Conservation (phyloP, 805 yeast genomes). For the Naumovozyma castellii region DNA sequence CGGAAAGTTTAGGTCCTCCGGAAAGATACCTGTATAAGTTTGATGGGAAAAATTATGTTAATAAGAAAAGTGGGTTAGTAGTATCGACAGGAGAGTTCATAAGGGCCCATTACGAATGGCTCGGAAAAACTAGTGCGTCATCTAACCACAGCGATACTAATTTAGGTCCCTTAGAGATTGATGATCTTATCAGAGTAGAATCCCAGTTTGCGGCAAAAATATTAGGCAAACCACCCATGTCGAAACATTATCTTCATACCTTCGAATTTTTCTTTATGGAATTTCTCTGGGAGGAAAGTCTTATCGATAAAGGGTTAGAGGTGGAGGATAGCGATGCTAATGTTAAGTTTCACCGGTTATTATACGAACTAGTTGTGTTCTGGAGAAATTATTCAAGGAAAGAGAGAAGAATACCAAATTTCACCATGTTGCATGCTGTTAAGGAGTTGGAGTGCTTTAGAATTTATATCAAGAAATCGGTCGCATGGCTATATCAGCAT, state of each 20-base stretch:
- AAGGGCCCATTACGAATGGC: background rate
- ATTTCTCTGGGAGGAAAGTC: constrained; percentile 21
- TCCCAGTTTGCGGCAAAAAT: constrained; percentile 5
- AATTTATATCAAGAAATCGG: constrained; percentile 18
- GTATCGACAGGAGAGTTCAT: background rate
- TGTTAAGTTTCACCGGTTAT: constrained; percentile 22
- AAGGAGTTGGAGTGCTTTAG: constrained; percentile 27
- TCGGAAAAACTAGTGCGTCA: background rate
- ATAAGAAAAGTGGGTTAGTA: background rate
- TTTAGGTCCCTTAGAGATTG: background rate
- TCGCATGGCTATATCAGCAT: constrained; percentile 23
- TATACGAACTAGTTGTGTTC: constrained; percentile 20
- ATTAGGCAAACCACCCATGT: constrained; percentile 16
- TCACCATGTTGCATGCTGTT: constrained; percentile 24
- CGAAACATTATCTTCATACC: constrained; percentile 20
- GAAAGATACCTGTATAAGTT: background rate
- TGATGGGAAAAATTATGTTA: background rate
- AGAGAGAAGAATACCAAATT: constrained; percentile 19
- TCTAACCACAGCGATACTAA: background rate
- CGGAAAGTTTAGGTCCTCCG: background rate
- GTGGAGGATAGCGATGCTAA: constrained; percentile 19
- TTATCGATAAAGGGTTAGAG: constrained; percentile 19
- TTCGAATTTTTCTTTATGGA: constrained; percentile 25
- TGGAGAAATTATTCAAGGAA: constrained; percentile 26
- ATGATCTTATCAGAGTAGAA: constrained; percentile 3